Percentiles rank a stretch among this genome's conserved stretches.
Evolutionary conservation across 768 basidiomycete genomes (phyloP).

Genomic region (Trametes cubensis): DNA sequence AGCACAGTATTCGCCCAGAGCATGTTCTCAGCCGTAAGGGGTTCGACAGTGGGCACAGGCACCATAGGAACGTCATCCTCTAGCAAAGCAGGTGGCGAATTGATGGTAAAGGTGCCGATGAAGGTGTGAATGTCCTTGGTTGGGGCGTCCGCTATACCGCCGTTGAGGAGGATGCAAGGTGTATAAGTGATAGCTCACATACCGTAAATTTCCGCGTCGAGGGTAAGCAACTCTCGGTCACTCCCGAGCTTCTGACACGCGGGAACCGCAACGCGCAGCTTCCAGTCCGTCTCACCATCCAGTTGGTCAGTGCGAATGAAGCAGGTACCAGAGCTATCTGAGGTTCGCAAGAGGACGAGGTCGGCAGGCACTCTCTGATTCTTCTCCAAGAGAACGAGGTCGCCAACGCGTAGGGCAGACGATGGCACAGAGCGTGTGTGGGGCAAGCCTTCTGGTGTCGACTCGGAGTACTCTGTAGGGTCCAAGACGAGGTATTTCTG

Average conservation of each 20-base stretch:
- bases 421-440: constrained; percentile 78
- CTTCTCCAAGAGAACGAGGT: constrained; percentile 91
- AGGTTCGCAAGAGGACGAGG: constrained; percentile 84
- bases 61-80: constrained; percentile 42
- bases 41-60: constrained; percentile 59
- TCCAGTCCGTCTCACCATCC: constrained; percentile 99
- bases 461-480: constrained; percentile 40
- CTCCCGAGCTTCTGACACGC: constrained; percentile 76
- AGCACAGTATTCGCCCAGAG: constrained; percentile 98
- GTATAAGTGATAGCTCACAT: constrained; percentile 29
- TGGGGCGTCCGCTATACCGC: constrained; percentile 78
- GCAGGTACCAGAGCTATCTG: constrained; percentile 88
- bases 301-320: constrained; percentile 98
- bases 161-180: constrained; percentile 1
- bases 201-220: constrained; percentile 94
- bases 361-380: constrained; percentile 97
- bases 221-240: constrained; percentile 52
- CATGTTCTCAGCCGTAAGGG: constrained; percentile 93
- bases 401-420: constrained; percentile 86
- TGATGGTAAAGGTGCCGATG: constrained; percentile 87
- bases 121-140: constrained; percentile 97
- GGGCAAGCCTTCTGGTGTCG: constrained; percentile 33
- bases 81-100: constrained; percentile 45
- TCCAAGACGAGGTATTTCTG: constrained; percentile 87
- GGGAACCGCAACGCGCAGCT: constrained; percentile 86